Base-by-base conservation (phyloP, 352 stramenopile genomes). In the Pythium grandisporangium region DNA sequence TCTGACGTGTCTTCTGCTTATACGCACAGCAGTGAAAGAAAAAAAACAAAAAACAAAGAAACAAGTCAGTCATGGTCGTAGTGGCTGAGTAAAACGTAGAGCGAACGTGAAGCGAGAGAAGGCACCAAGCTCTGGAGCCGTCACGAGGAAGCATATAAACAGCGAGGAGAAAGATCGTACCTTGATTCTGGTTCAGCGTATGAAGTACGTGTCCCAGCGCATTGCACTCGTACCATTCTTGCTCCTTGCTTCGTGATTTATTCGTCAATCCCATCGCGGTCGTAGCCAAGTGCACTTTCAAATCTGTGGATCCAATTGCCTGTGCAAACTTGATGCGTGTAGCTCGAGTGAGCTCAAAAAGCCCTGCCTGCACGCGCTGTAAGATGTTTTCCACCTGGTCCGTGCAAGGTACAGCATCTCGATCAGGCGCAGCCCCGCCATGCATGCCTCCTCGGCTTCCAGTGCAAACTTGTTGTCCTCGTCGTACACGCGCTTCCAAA, bases 171-270 rank as follows among this genome's bases (percentile, higher is more conserved):
- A n/a, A n/a, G n/a, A n/a, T n/a, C n/a, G n/a, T n/a, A n/a, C n/a
- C n/a, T n/a, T n/a, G 66, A 63, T n/a, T n/a, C n/a, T 53, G 53
- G 35, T 73, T 72, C 54, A 84, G 73, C 5, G 58, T 62, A 29
- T 76, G 61, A 22, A 85, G 46, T 2, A 79, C 40, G 17, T 72
- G 70, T 4, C 75, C 75, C 8, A 84, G 51, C 13, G 72, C 63
- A 44, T 89, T 89, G 48, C 67, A 85, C 37, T 83, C 74, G 37
- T 84, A 84, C 79, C 79, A 92, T 40, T 87, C 73, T 16, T 70
- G 62, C 41, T 92, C 76, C 39, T 69, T 92, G 48, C 63, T 84
- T 26, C 79, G 66, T 10, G 76, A 77, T 35, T 84, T 80, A 45
- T 81, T 87, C 2, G 67, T 85, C 22, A 87, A 48, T 3, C 79